These are phyloP conservation scores for Rosa lucieae DNA, from an alignment of 306 rosid species.

Conservation along the genomic window DNA sequence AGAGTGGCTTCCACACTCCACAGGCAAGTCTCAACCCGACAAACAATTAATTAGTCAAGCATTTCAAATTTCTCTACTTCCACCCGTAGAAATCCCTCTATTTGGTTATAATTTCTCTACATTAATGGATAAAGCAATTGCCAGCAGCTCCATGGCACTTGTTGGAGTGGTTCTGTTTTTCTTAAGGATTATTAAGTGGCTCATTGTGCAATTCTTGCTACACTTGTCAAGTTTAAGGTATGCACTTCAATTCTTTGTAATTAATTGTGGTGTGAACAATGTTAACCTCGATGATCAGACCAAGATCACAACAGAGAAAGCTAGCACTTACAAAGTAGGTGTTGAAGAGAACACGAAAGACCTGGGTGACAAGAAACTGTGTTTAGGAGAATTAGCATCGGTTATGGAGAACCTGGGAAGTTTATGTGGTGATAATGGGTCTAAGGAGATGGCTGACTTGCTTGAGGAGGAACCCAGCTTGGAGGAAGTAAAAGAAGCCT, in stretches of 20 bases:
- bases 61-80: background rate
- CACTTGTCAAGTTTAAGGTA: conserved; percentile 16
- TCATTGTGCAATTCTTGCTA: conserved; percentile 5
- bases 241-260: conserved; percentile 3
- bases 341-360: background rate
- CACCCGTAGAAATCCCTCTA: too few relatives aligned
- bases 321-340: background rate
- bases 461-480: conserved; percentile 41
- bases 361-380: background rate
- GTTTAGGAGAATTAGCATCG: conserved; percentile 23
- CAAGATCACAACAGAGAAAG: conserved; percentile 2
- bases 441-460: conserved; percentile 23
- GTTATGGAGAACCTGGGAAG: conserved; percentile 29
- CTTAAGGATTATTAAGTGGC: conserved; percentile 3
- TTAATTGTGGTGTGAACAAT: background rate
- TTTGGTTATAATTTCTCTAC: too few relatives aligned
- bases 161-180: background rate
- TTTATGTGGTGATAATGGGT: conserved; percentile 14
- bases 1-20: conserved; percentile 1
- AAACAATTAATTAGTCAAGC: background rate
- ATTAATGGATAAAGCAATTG: background rate
- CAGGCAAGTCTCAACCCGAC: background rate
- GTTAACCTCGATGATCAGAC: background rate
- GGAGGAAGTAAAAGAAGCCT: conserved; percentile 51
- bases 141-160: conserved; percentile 3